These are phyloP conservation scores for Suillus plorans DNA, from an alignment of 768 basidiomycete genomes.

Conservation along the genomic window DNA sequence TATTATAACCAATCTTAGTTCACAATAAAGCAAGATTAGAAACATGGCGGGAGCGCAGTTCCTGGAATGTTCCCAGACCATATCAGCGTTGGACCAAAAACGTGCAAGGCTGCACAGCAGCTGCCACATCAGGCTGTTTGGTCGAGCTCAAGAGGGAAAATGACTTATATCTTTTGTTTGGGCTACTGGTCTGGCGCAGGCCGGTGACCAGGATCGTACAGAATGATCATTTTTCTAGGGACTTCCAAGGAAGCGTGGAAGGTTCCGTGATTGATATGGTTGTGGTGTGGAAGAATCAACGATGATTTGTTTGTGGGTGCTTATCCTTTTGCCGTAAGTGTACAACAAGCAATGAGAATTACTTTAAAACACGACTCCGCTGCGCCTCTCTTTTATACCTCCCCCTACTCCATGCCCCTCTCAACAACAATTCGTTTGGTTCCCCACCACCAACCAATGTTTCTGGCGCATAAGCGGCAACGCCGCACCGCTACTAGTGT, in stretches of 20 bases:
- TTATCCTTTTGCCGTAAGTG: slow-evolving; percentile 37
- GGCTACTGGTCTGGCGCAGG: neutral
- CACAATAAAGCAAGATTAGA: slow-evolving; percentile 22
- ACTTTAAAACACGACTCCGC: slow-evolving; percentile 32
- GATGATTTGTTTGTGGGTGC: slow-evolving; percentile 33
- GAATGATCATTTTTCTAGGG: slow-evolving; percentile 6
- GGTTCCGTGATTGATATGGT: slow-evolving; percentile 13
- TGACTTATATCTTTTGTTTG: neutral
- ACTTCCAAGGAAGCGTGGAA: slow-evolving; percentile 12
- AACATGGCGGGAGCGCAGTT: slow-evolving; percentile 26
- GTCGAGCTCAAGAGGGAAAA: neutral
- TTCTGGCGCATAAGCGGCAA: slow-evolving; percentile 33
- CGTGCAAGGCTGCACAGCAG: slow-evolving; percentile 4
- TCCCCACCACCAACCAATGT: slow-evolving; percentile 12
- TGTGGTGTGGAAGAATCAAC: slow-evolving; percentile 27
- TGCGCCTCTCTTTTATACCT: slow-evolving; percentile 25
- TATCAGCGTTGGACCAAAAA: neutral
- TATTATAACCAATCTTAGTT: slow-evolving; percentile 16
- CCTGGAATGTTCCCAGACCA: slow-evolving; percentile 32
- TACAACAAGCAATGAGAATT: slow-evolving; percentile 36
- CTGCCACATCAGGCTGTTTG: slow-evolving; percentile 8
- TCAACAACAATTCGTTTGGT: slow-evolving; percentile 23
- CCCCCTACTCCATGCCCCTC: slow-evolving; percentile 9
- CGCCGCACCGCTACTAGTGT: slow-evolving; percentile 73
- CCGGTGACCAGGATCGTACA: neutral